Conservation (phyloP, 2,329 filamentous ascomycete genomes). For the Sporothrix pseudoabietina region DNA sequence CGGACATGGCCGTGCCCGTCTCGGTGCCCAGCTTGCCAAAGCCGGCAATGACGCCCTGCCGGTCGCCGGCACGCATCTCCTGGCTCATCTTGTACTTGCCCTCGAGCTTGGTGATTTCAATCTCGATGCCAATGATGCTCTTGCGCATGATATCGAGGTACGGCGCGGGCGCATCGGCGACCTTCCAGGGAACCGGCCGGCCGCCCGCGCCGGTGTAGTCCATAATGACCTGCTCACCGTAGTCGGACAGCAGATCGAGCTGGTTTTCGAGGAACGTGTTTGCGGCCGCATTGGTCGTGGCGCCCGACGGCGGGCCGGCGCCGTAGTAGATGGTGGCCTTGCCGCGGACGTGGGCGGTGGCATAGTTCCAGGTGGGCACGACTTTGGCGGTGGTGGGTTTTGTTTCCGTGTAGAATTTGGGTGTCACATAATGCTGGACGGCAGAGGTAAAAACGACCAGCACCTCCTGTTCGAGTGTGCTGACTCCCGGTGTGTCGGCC, state of each 20-base stretch:
- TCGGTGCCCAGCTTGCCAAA: conserved; percentile 49
- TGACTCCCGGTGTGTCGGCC: neutral
- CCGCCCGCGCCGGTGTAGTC: conserved; percentile 49
- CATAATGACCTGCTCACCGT: conserved; percentile 60
- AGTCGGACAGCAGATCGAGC: conserved; percentile 52
- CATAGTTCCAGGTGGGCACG: conserved; percentile 72
- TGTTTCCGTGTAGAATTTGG: conserved; percentile 67
- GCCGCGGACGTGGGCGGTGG: conserved; percentile 66
- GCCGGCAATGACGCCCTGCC: conserved; percentile 59
- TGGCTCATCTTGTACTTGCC: conserved; percentile 71
- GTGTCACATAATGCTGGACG: conserved; percentile 65
- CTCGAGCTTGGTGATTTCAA: conserved; percentile 56
- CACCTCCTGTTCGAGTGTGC: conserved; percentile 55
- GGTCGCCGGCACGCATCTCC: conserved; percentile 56
- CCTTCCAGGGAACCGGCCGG: conserved; percentile 53
- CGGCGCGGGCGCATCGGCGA: conserved; percentile 57
- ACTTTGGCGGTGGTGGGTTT: conserved; percentile 67
- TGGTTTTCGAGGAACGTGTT: conserved; percentile 53
- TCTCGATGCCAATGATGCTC: conserved; percentile 63
- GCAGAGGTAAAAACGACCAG: conserved; percentile 63
- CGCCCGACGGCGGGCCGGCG: conserved; percentile 43
- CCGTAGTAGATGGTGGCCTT: conserved; percentile 57
- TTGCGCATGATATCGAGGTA: conserved; percentile 62
- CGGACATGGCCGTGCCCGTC: conserved; percentile 40
- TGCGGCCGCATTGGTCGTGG: conserved; percentile 44